Evolutionary conservation across 371 early-diverging fungal species (phyloP), one percentile per base, ranked within the genome.

Genomic region (Syncephalastrum sp.): DNA sequence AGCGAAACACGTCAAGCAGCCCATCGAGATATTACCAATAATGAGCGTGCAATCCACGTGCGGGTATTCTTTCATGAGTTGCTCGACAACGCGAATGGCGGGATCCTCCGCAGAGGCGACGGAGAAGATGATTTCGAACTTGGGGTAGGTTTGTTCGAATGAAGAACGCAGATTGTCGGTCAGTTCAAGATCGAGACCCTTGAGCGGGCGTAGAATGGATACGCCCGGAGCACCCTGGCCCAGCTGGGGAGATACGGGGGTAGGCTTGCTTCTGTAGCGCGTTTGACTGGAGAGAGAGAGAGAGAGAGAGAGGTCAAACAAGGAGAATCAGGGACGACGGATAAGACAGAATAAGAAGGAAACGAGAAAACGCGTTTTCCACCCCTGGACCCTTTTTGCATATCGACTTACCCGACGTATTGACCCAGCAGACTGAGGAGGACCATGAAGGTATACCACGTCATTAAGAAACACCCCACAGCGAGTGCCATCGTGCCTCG

Each of bases 131-230:
- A 95, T 74, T 66, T 96, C 94, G 53, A 91, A 81, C 12, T 63
- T 68, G 1, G 95, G 92, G 69, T 96, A 97, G 51, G 85, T 80
- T 58, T 92, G 95, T 21, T 65, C 62, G 67, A 97, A 93, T 17
- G 91, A 85, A 4, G 93, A 90, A 12, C 77, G 81, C 33, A 97
- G 71, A 60, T 94, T 94, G 19, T 82, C 86, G 19, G 79, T 72
- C 67, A 96, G 70, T 63, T 91, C 87, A 47, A 74, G 71, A 67
- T 97, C 98, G 19, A 93, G 61, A 1, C 98, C 98, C 63, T 94
- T 94, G 5, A 97, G 72, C 4, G 98, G 98, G 10, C 96, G 83
- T 57, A 97, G 77, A 53, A 97, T 90, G 3, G 97, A 81, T 24
- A 91, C 90, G 10, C 85, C 87, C 4, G 89, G 87, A 14, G 70